Conservation (phyloP, 108 stramenopile genomes). For the Nitzschia sp. region DNA sequence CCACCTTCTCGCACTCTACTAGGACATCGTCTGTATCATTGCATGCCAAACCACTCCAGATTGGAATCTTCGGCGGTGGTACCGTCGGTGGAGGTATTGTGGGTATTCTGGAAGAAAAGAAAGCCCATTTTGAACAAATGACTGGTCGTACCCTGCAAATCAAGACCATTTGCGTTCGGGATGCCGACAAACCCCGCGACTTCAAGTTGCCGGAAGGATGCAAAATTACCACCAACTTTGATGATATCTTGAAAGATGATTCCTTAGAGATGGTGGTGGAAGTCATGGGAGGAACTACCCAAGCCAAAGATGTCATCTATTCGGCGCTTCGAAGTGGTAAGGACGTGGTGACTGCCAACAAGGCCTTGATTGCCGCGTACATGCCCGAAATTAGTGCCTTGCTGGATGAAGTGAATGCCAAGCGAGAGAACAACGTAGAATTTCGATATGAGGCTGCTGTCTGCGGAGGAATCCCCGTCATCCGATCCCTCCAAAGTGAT, state of each 20-base stretch:
- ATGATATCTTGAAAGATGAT: conserved; percentile 85
- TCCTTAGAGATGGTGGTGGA: conserved; percentile 90
- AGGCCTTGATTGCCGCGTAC: conserved; percentile 92
- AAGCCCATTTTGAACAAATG: conserved; percentile 61
- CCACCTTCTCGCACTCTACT: too few species aligned
- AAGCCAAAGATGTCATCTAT: conserved; percentile 89
- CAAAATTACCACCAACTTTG: conserved; percentile 69
- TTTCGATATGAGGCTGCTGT: conserved; percentile 96
- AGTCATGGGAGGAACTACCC: conserved; percentile 93
- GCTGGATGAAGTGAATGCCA: conserved; percentile 48
- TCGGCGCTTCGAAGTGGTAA: conserved; percentile 74
- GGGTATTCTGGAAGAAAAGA: conserved; percentile 81
- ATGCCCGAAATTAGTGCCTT: conserved; percentile 86
- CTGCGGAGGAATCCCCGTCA: conserved; percentile 97
- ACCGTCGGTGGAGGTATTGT: conserved; percentile 97
- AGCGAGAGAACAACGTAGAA: conserved; percentile 43
- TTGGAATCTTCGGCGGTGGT: conserved; percentile 93
- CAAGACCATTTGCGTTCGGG: conserved; percentile 75
- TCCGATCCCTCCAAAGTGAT: conserved; percentile 92
- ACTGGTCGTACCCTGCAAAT: conserved; percentile 71
- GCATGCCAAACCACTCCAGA: conserved; percentile 2
- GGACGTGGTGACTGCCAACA: conserved; percentile 96
- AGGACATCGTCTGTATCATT: too few species aligned
- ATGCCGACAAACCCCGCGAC: conserved; percentile 75
- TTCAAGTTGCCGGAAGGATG: conserved; percentile 77